These are phyloP conservation scores for Monosporascus sp. DNA, from an alignment of 2,329 filamentous ascomycete species.

Conservation along the genomic window DNA sequence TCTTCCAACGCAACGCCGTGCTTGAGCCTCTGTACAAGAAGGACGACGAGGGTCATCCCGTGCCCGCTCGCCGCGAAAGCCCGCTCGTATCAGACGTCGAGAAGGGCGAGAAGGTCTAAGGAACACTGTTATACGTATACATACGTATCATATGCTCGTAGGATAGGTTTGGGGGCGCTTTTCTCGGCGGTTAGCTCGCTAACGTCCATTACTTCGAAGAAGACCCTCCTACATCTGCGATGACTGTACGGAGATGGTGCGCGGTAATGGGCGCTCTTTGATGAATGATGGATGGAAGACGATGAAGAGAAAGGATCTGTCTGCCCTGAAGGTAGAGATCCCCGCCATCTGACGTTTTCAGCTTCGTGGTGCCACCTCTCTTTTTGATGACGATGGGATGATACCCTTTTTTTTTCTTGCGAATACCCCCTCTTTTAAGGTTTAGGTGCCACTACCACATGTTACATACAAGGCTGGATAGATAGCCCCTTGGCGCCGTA, in stretches of 20 bases:
- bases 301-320: too few species aligned
- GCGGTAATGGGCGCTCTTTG: neutral
- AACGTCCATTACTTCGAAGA: too few species aligned
- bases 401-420: neutral
- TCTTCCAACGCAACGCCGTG: conserved; percentile 24
- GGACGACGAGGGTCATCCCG: conserved; percentile 14
- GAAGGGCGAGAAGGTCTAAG: neutral
- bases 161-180: too few species aligned
- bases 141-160: too few species aligned
- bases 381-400: neutral
- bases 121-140: neutral
- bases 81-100: neutral
- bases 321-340: neutral
- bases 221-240: neutral
- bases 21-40: conserved; percentile 25
- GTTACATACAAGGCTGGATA: too few species aligned
- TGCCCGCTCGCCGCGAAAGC: neutral
- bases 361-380: neutral
- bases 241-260: neutral
- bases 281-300: neutral
- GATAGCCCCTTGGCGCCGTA: neutral
- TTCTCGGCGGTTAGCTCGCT: too few species aligned
- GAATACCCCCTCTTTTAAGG: neutral
- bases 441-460: neutral
- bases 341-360: neutral